Evolutionary conservation across 2,329 filamentous ascomycete species (phyloP), one percentile per base, ranked within the genome.

Genomic region (Thelonectria olida): DNA sequence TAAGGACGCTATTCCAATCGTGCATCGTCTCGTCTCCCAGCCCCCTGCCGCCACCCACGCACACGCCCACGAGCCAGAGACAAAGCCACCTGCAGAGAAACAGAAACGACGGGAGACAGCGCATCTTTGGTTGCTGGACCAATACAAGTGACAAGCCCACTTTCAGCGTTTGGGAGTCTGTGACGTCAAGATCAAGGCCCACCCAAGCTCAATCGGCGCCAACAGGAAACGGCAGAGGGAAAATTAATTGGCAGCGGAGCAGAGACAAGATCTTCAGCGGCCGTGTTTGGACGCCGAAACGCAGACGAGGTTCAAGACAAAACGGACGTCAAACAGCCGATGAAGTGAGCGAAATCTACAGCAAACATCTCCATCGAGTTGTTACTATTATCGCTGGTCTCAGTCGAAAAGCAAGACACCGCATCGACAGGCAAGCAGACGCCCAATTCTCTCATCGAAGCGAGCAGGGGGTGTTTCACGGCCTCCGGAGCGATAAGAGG

Each of bases 381-480:
- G 54, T 36, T 42, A 34, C 17, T 50, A 42, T 19, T 34, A 54
- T 47, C 22, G 28, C 23, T n/a, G 45, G 39, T 52, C 58, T 61
- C 52, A 55, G 58, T 38, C 19, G 22, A 13, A 15, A 44, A 50
- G 28, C 15, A 50, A 38, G 31, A 38, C 55, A 50, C 22, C 27
- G 20, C 52, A 61, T 17, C 41, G 20, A 61, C 45, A 61, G 58
- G 51, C 58, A 61, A 48, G 58, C 53, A 61, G 54, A 65, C 31
- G 38, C 31, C 44, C 17, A 42, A 12, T 8, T 6, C 10, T 56
- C 57, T 61, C 54, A 55, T 51, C 15, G 52, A 20, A 20, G n/a
- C 51, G 58, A 51, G 41, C 58, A 61, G 54, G 64, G 54, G 58
- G 31, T 65, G 61, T 65, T 71, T 70, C 66, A 64, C 62, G 50